Evolutionary conservation across 2,329 filamentous ascomycete genomes (phyloP), one percentile per base, ranked within the genome.

Genomic region (Colletotrichum ledebouriae): DNA sequence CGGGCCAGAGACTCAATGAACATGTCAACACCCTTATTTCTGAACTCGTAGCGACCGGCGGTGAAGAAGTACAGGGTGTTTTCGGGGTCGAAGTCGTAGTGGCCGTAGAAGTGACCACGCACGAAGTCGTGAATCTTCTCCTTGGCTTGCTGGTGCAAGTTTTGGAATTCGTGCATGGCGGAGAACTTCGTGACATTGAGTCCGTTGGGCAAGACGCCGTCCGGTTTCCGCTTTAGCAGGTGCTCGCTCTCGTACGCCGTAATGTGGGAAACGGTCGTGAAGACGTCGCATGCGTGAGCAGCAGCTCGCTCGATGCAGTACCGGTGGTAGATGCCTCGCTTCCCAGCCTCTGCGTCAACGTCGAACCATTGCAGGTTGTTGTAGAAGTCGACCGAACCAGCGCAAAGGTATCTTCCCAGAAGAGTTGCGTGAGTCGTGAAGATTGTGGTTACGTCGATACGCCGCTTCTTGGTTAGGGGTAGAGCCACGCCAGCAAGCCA

Each of bases 11-110:
- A 96, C 81, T 99, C 96, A 73, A 99, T 97, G 80, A 98, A 99
- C 96, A 99, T 98, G 80, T 99, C 96, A 10, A 98, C 95, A 76
- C 96, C 96, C 83, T 99, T 99, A 78, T 99, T 99, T 72, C 96
- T 87, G 86, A 95, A 99, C 80, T 99, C 96, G 77, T 99, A 99
- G 71, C 96, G 92, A 69, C 96, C 96, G 6, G 96, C 92, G 3
- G 94, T 99, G 85, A 99, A 99, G 82, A 98, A 92, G 82, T 98
- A 99, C 41, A 99, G 87, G 0, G 96, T 99, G 80, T 98, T 97
- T 69, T 98, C 94, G 13, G 94, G 90, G 70, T 98, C 94, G 73
- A 98, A 98, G 77, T 99, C 94, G 78, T 97, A 97, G 82, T 98
- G 94, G 11, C 96, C 96, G 77, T 98, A 98, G 81, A 99, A 99